Conservation (phyloP, 2,329 filamentous ascomycete species). For the Neophaeococcomyces aloes region DNA sequence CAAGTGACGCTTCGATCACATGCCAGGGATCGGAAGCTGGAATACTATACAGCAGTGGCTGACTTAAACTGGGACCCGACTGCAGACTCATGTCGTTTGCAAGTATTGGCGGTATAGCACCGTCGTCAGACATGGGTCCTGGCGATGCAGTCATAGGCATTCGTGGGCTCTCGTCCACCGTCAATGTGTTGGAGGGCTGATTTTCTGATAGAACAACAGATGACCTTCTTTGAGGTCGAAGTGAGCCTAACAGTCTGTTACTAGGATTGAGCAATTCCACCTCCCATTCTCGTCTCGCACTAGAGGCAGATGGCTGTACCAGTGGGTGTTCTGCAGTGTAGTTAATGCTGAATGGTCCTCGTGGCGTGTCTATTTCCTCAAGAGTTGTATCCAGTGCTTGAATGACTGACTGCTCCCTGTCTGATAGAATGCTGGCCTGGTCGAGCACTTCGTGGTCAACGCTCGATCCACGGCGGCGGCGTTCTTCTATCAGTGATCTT, state of each 20-base stretch:
- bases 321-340: constrained; percentile 16
- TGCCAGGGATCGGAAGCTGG: constrained; percentile 19
- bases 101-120: constrained; percentile 8
- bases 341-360: constrained; percentile 18
- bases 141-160: constrained; percentile 34
- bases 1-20: constrained; percentile 17
- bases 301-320: constrained; percentile 2
- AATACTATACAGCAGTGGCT: constrained; percentile 8
- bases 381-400: constrained; percentile 19
- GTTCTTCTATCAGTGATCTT: not conserved
- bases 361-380: constrained; percentile 11
- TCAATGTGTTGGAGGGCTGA: constrained; percentile 19
- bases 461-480: constrained; percentile 6
- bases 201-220: constrained; percentile 34
- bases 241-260: constrained; percentile 8
- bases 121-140: constrained; percentile 28
- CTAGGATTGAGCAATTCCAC: constrained; percentile 10
- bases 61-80: constrained; percentile 3
- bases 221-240: constrained; percentile 29
- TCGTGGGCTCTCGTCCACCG: constrained; percentile 26
- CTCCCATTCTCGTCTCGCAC: constrained; percentile 8
- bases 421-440: constrained; percentile 17
- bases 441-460: constrained; percentile 13
- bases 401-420: constrained; percentile 17
- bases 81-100: constrained; percentile 10